Evolutionary conservation across 2,329 filamentous ascomycete genomes (phyloP).

Genomic region (Biscogniauxia sp.): DNA sequence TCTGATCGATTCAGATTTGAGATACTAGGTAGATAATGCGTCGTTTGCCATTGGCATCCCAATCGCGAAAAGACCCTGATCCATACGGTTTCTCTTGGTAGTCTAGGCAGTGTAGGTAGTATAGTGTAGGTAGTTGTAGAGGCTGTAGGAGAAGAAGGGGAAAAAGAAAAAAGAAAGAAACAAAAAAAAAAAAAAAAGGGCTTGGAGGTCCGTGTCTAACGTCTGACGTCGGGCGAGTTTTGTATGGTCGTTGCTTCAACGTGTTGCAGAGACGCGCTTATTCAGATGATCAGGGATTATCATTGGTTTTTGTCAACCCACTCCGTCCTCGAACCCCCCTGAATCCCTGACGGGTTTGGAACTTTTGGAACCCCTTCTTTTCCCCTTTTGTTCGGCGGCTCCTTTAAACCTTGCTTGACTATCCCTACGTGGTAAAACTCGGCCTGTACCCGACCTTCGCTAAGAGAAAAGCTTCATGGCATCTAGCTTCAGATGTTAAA

Average conservation of each 20-base stretch:
- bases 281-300: constrained; percentile 20
- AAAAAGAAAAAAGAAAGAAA: constrained; percentile 9
- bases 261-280: constrained; percentile 40
- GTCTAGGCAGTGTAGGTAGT: no score
- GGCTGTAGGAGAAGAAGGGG: not conserved
- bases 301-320: constrained; percentile 27
- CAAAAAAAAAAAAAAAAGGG: constrained; percentile 9
- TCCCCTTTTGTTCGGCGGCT: constrained; percentile 20
- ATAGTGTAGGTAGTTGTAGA: constrained; percentile 12
- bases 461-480: no score
- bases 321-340: constrained; percentile 18
- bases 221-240: constrained; percentile 40
- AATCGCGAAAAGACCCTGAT: not conserved
- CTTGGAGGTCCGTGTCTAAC: constrained; percentile 34
- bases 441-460: not conserved
- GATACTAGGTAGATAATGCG: not conserved
- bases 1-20: not conserved
- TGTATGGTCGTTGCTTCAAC: constrained; percentile 37
- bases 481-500: no score
- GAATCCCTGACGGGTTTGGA: constrained; percentile 19
- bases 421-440: not conserved
- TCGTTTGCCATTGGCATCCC: not conserved
- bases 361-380: constrained; percentile 29
- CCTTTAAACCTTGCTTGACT: constrained; percentile 8
- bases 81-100: not conserved